Evolutionary conservation across 352 stramenopile species (phyloP).

Genomic region (Globisporangium parvum): DNA sequence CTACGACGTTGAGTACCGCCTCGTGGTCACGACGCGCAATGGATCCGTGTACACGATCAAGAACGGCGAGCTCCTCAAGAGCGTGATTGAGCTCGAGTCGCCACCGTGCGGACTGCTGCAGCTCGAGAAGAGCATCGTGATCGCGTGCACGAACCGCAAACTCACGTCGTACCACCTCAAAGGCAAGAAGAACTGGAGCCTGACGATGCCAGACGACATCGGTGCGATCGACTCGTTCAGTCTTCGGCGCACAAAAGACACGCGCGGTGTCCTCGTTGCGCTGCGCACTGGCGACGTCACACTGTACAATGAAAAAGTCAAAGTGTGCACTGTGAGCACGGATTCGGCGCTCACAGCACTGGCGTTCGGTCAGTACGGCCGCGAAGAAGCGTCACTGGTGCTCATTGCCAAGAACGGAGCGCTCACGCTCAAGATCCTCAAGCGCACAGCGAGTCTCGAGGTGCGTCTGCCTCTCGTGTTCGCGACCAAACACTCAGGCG

Average conservation of each 20-base stretch:
- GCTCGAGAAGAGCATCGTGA: slow-evolving; percentile 80
- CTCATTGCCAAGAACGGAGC: slow-evolving; percentile 75
- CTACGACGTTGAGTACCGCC: slow-evolving; percentile 79
- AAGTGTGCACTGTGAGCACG: slow-evolving; percentile 65
- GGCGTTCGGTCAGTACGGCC: slow-evolving; percentile 82
- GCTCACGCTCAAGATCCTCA: slow-evolving; percentile 85
- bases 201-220: slow-evolving; percentile 81
- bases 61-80: slow-evolving; percentile 84
- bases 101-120: slow-evolving; percentile 68
- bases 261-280: slow-evolving; percentile 75
- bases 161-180: slow-evolving; percentile 88
- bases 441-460: slow-evolving; percentile 78
- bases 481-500: not conserved
- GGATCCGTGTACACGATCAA: slow-evolving; percentile 88
- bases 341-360: slow-evolving; percentile 72
- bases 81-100: slow-evolving; percentile 84
- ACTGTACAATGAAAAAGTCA: slow-evolving; percentile 88
- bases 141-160: slow-evolving; percentile 85
- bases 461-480: slow-evolving; percentile 7
- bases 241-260: slow-evolving; percentile 66
- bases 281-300: slow-evolving; percentile 80
- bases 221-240: slow-evolving; percentile 76
- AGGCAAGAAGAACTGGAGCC: slow-evolving; percentile 88
- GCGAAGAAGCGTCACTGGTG: slow-evolving; percentile 83
- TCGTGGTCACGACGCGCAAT: slow-evolving; percentile 84